Percentiles rank a stretch among this genome's conserved stretches.
phyloP scores from a whole-genome alignment of 768 basidiomycete species.

The Pleurotus platypus region DNA sequence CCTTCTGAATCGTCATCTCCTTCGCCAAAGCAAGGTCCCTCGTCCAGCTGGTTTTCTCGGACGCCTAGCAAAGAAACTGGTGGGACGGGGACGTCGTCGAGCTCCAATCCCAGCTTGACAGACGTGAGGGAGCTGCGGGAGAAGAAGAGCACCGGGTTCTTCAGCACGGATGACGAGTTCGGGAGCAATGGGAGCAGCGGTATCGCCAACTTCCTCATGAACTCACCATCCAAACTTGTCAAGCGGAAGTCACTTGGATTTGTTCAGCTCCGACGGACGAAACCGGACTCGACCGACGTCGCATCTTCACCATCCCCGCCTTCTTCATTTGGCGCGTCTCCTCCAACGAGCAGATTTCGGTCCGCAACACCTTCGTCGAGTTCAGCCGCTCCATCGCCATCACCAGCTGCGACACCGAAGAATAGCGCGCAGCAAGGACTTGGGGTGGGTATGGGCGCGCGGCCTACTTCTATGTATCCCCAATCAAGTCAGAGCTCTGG shows the following conservation, averaged over 20 bases:
- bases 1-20: conserved; percentile 1
- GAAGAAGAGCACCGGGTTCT: not conserved
- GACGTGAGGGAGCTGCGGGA: conserved; percentile 5
- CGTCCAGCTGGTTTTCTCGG: conserved; percentile 29
- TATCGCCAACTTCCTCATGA: not conserved
- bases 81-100: conserved; percentile 7
- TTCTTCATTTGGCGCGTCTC: not conserved
- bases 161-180: not conserved
- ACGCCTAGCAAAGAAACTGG: conserved; percentile 16
- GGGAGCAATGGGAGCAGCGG: not conserved
- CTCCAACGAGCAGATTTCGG: not conserved
- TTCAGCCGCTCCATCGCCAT: not conserved
- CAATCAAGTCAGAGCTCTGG: not conserved
- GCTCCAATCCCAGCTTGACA: not conserved
- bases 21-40: conserved; percentile 6
- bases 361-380: not conserved
- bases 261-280: conserved; percentile 8
- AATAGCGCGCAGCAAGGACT: conserved; percentile 2
- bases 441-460: conserved; percentile 10
- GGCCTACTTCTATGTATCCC: conserved; percentile 10
- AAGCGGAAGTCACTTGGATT: conserved; percentile 11
- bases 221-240: conserved; percentile 3
- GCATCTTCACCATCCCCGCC: not conserved
- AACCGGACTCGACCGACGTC: conserved; percentile 12
- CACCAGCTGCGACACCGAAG: conserved; percentile 5